These are phyloP conservation scores for Colletotrichum cereale DNA, from an alignment of 2,329 filamentous ascomycete species.

Conservation along the genomic window DNA sequence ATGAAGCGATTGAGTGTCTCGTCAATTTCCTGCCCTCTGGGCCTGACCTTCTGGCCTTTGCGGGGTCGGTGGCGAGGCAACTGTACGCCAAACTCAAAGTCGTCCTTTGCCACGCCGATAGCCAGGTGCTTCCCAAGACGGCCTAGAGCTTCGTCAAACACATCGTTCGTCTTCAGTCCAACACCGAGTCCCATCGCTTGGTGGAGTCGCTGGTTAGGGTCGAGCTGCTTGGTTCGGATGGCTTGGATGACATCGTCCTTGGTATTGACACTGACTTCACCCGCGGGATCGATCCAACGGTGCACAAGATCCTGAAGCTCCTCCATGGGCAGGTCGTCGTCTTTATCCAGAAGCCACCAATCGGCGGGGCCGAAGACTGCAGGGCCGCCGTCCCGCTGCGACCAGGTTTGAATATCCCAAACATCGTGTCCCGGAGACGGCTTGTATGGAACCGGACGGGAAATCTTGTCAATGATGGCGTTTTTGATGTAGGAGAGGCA, in stretches of 20 bases:
- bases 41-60: slow-evolving; percentile 27
- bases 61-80: slow-evolving; percentile 37
- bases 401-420: slow-evolving; percentile 24
- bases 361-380: slow-evolving; percentile 3
- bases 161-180: slow-evolving; percentile 6
- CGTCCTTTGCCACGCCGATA: slow-evolving; percentile 25
- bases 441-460: neutral
- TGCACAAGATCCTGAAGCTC: neutral
- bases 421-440: neutral
- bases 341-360: slow-evolving; percentile 20
- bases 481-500: slow-evolving; percentile 2
- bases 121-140: slow-evolving; percentile 12
- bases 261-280: neutral
- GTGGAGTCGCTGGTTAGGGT: neutral
- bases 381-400: slow-evolving; percentile 1
- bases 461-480: slow-evolving; percentile 12
- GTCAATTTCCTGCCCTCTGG: slow-evolving; percentile 41
- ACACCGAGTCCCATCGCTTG: neutral
- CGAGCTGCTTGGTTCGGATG: neutral
- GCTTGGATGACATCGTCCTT: neutral
- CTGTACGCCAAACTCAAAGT: slow-evolving; percentile 43
- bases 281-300: neutral
- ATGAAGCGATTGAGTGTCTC: slow-evolving; percentile 42
- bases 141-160: neutral
- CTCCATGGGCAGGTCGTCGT: neutral